These are phyloP conservation scores for Aureobasidium sp. DNA, from an alignment of 2,329 filamentous ascomycete species.

Conservation along the genomic window DNA sequence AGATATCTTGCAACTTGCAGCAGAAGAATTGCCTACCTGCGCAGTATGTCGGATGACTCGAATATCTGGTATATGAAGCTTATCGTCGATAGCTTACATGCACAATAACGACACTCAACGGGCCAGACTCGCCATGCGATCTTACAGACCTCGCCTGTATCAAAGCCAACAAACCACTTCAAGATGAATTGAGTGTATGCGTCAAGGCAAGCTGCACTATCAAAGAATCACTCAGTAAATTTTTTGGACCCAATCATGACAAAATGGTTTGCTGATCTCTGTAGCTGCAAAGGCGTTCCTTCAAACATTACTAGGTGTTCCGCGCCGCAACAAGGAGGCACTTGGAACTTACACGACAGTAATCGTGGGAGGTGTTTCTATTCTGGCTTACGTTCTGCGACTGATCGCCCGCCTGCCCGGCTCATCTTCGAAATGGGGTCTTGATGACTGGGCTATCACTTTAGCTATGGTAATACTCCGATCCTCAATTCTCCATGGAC, in stretches of 20 bases:
- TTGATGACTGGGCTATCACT: not conserved
- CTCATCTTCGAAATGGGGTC: not conserved
- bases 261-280: not conserved
- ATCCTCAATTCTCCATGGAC: not conserved
- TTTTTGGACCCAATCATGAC: not conserved
- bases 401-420: not conserved
- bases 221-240: not conserved
- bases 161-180: slow-evolving; percentile 17
- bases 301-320: slow-evolving; percentile 4
- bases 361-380: not conserved
- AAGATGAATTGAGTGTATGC: slow-evolving; percentile 15
- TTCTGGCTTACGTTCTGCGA: not conserved
- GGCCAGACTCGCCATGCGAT: slow-evolving; percentile 17
- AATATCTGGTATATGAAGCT: not conserved
- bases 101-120: not conserved
- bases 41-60: not conserved
- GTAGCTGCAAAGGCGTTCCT: slow-evolving; percentile 16
- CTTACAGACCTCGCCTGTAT: slow-evolving; percentile 20
- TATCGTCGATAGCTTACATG: not conserved
- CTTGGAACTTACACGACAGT: not conserved
- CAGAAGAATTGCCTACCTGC: not conserved
- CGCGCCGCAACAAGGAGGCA: slow-evolving; percentile 1
- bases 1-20: slow-evolving; percentile 4
- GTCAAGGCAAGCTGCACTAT: slow-evolving; percentile 14
- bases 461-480: not conserved